Evolutionary conservation across 2,329 filamentous ascomycete genomes (phyloP).

Genomic region (Hymenoscyphus infarciens): DNA sequence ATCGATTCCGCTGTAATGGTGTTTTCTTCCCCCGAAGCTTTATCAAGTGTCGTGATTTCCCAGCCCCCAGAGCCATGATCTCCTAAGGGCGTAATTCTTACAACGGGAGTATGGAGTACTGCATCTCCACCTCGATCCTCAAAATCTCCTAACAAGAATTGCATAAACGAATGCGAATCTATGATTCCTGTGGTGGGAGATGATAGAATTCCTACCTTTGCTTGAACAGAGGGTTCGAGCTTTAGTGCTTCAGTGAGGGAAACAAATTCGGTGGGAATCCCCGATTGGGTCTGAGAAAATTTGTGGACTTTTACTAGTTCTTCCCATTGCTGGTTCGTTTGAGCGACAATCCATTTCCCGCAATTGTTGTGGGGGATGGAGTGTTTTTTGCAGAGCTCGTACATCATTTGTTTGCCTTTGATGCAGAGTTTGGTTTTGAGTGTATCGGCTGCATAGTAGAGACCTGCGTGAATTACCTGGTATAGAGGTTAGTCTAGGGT

Average conservation of each 20-base stretch:
- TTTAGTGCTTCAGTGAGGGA: constrained; percentile 54
- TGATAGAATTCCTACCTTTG: constrained; percentile 72
- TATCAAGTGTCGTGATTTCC: constrained; percentile 56
- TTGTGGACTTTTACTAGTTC: constrained; percentile 48
- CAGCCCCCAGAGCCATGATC: constrained; percentile 59
- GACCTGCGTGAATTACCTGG: constrained; percentile 88
- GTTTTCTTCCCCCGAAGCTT: constrained; percentile 44
- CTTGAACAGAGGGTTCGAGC: constrained; percentile 73
- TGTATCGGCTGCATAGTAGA: constrained; percentile 62
- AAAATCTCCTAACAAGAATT: constrained; percentile 70
- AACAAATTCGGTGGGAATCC: constrained; percentile 72
- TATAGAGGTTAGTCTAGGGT: neutral
- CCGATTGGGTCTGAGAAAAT: constrained; percentile 40
- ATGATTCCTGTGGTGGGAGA: constrained; percentile 85
- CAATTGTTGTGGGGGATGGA: constrained; percentile 68
- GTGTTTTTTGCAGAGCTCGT: constrained; percentile 67
- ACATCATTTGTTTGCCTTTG: constrained; percentile 70
- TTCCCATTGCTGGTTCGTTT: constrained; percentile 60
- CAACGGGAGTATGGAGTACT: constrained; percentile 66
- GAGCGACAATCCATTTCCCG: constrained; percentile 94
- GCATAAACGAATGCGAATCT: constrained; percentile 83
- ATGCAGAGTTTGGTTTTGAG: constrained; percentile 86
- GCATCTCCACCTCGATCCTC: constrained; percentile 72
- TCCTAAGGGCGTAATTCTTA: constrained; percentile 43
- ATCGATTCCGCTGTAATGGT: constrained; percentile 71